phyloP scores from a whole-genome alignment of 2,329 filamentous ascomycete genomes.

The Teratosphaeria epicoccoides region DNA sequence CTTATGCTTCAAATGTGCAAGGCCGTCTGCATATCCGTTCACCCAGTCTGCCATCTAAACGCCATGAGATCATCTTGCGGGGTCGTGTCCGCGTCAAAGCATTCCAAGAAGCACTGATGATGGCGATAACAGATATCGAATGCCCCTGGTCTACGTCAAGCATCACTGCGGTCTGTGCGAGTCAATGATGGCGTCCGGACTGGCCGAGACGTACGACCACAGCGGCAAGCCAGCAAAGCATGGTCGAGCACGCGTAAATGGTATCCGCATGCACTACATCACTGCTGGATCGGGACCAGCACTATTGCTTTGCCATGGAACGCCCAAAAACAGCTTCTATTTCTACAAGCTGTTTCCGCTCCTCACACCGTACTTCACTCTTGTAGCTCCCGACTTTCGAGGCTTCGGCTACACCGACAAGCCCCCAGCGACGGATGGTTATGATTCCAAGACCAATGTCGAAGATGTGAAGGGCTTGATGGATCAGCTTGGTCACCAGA shows the following conservation, averaged over 20 bases:
- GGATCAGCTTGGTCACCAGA: slow-evolving; percentile 24
- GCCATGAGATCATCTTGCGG: too few species aligned
- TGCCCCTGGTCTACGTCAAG: too few species aligned
- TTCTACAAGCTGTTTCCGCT: slow-evolving; percentile 27
- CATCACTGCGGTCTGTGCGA: too few species aligned
- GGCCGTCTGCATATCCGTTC: too few species aligned
- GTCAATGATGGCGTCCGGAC: neutral
- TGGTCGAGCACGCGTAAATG: slow-evolving; percentile 23
- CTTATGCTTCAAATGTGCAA: too few species aligned
- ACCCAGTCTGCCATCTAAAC: too few species aligned
- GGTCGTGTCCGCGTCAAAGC: too few species aligned
- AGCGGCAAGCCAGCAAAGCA: slow-evolving; percentile 18
- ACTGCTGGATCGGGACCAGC: slow-evolving; percentile 22
- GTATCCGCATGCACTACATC: slow-evolving; percentile 26
- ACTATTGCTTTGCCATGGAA: slow-evolving; percentile 23
- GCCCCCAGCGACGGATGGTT: slow-evolving; percentile 28
- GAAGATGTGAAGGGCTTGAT: slow-evolving; percentile 28
- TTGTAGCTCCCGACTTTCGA: slow-evolving; percentile 29
- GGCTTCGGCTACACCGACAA: slow-evolving; percentile 33
- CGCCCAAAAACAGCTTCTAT: slow-evolving; percentile 27
- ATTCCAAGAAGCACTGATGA: too few species aligned
- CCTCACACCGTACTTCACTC: slow-evolving; percentile 26
- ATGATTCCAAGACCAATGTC: slow-evolving; percentile 28
- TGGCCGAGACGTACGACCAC: slow-evolving; percentile 24
- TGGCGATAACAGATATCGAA: too few species aligned